Evolutionary conservation across 2,329 filamentous ascomycete species (phyloP).

Genomic region (Neopestalotiopsis rosae): DNA sequence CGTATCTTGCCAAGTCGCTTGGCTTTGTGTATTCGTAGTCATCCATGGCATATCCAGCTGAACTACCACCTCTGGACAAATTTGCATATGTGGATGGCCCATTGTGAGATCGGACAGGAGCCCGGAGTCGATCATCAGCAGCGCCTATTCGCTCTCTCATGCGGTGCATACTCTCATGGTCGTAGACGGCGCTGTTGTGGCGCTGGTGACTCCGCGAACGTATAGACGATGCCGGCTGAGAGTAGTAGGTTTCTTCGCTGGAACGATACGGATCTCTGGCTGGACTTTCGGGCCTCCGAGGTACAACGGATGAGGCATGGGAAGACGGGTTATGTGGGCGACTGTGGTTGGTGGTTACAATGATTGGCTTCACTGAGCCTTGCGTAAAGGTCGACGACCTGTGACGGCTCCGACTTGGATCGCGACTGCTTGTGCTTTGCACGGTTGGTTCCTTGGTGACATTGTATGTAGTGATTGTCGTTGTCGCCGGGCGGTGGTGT

Average conservation of each 20-base stretch:
- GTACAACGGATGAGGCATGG: constrained; percentile 30
- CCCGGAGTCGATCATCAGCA: constrained; percentile 46
- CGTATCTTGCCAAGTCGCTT: constrained; percentile 65
- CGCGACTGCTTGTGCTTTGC: constrained; percentile 53
- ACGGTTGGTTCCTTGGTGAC: constrained; percentile 57
- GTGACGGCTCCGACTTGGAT: constrained; percentile 50
- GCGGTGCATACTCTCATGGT: constrained; percentile 57
- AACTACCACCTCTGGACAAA: constrained; percentile 49
- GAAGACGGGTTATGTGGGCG: constrained; percentile 39
- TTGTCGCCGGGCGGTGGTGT: constrained; percentile 40
- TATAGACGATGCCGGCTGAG: constrained; percentile 63
- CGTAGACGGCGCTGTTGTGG: constrained; percentile 48
- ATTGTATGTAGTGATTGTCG: constrained; percentile 62
- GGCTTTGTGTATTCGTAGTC: constrained; percentile 70
- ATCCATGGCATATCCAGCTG: constrained; percentile 61
- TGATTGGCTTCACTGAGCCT: constrained; percentile 54
- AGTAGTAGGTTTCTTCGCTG: constrained; percentile 59
- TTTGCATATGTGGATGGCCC: constrained; percentile 52
- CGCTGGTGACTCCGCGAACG: constrained; percentile 54
- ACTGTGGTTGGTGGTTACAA: constrained; percentile 59
- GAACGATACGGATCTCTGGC: constrained; percentile 56
- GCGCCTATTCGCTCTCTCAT: constrained; percentile 50
- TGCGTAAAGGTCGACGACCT: constrained; percentile 59
- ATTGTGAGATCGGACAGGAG: constrained; percentile 47
- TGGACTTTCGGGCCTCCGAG: constrained; percentile 51